phyloP scores from a whole-genome alignment of 2,329 filamentous ascomycete species.

The Aspergillus calidoustus region DNA sequence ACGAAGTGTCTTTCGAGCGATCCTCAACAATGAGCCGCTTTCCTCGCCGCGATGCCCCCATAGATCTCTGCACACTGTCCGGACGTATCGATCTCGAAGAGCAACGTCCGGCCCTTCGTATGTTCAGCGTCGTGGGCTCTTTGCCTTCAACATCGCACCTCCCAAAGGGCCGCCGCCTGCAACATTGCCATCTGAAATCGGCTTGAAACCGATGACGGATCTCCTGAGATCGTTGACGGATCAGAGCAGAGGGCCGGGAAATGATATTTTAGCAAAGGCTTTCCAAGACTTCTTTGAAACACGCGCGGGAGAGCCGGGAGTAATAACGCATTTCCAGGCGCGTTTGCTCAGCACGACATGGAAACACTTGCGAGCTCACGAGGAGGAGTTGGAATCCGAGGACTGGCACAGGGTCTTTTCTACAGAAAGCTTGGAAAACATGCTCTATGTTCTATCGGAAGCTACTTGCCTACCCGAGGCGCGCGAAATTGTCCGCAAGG shows the following conservation, averaged over 20 bases:
- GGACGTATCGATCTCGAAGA: slow-evolving; percentile 37
- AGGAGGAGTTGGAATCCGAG: slow-evolving; percentile 34
- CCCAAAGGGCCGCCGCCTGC: slow-evolving; percentile 58
- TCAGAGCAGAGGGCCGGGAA: slow-evolving; percentile 66
- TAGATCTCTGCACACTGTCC: slow-evolving; percentile 37
- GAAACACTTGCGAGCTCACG: slow-evolving; percentile 58
- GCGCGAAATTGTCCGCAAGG: slow-evolving; percentile 43
- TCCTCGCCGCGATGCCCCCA: slow-evolving; percentile 43
- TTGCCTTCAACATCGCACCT: slow-evolving; percentile 36
- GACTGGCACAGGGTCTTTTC: slow-evolving; percentile 45
- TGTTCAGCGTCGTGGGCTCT: slow-evolving; percentile 37
- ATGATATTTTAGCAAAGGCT: slow-evolving; percentile 66
- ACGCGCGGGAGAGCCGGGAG: slow-evolving; percentile 55
- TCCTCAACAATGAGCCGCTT: slow-evolving; percentile 51
- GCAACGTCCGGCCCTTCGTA: slow-evolving; percentile 41
- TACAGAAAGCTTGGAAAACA: slow-evolving; percentile 44
- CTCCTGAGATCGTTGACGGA: slow-evolving; percentile 67
- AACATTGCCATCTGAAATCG: slow-evolving; percentile 64
- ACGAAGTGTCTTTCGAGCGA: slow-evolving; percentile 49
- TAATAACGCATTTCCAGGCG: slow-evolving; percentile 69
- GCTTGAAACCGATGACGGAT: slow-evolving; percentile 72
- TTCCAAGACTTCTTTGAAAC: slow-evolving; percentile 66
- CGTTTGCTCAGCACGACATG: slow-evolving; percentile 64
- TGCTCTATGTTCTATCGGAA: slow-evolving; percentile 45
- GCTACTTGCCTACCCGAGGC: slow-evolving; percentile 41